These are phyloP conservation scores for Amanita thiersii DNA, from an alignment of 768 basidiomycete genomes.

Conservation along the genomic window DNA sequence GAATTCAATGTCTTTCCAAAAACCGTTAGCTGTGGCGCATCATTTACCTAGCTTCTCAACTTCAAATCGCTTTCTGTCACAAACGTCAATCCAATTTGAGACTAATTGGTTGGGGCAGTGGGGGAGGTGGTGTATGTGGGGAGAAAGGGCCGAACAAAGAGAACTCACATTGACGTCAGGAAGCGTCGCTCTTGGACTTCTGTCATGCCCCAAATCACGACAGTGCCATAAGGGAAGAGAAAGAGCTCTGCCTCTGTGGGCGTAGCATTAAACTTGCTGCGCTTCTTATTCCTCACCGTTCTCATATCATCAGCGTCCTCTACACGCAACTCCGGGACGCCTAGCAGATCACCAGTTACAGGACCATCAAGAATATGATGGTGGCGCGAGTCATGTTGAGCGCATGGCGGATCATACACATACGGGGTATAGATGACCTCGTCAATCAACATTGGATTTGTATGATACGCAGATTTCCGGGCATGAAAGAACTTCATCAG, in stretches of 20 bases:
- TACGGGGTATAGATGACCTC: conserved; percentile 94
- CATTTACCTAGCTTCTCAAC: conserved; percentile 71
- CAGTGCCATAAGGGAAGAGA: conserved; percentile 88
- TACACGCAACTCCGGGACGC: conserved; percentile 60
- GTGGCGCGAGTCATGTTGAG: conserved; percentile 20
- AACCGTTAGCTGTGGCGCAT: no score
- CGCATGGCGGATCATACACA: conserved; percentile 51
- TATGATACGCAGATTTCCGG: conserved; percentile 73
- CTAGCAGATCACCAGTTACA: conserved; percentile 67
- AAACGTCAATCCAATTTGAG: conserved; percentile 12
- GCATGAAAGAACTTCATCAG: conserved; percentile 88
- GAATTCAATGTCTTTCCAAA: no score
- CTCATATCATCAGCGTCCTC: conserved; percentile 22
- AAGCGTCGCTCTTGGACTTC: conserved; percentile 89
- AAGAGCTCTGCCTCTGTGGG: conserved; percentile 82
- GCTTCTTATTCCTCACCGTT: conserved; percentile 36
- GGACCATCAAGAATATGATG: conserved; percentile 19
- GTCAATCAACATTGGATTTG: conserved; percentile 82
- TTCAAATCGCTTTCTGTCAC: conserved; percentile 85
- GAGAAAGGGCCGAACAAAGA: no score
- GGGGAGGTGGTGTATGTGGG: no score
- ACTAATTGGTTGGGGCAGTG: no score
- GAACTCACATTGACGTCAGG: conserved; percentile 77
- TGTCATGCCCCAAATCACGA: conserved; percentile 98
- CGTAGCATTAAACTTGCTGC: conserved; percentile 59